Percentiles rank a stretch among this genome's conserved stretches.
Evolutionary conservation across 441 rosid genomes (phyloP).

Genomic region (Codiaeum variegatum): DNA sequence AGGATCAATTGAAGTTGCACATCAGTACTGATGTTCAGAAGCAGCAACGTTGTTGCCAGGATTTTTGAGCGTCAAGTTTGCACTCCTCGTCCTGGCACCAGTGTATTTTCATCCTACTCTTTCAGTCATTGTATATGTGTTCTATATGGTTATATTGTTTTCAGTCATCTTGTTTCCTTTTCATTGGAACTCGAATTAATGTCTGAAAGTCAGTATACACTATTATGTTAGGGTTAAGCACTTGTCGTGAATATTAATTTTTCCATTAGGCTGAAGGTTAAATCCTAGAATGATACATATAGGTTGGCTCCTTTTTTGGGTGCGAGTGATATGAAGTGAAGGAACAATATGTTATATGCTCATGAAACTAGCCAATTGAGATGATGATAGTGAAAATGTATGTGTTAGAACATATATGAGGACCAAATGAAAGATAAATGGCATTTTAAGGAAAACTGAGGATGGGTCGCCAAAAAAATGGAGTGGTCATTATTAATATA

Average conservation of each 20-base stretch:
- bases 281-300: neutral
- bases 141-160: neutral
- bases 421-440: constrained; percentile 5
- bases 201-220: neutral
- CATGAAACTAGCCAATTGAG: neutral
- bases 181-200: neutral
- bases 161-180: neutral
- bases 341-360: neutral
- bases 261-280: neutral
- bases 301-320: neutral
- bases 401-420: neutral
- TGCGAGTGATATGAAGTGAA: neutral
- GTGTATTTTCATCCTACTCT: constrained; percentile 33
- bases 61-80: constrained; percentile 88
- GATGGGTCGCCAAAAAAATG: neutral
- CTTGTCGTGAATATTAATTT: neutral
- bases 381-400: neutral
- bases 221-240: neutral
- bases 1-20: constrained; percentile 15
- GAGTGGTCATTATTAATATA: neutral
- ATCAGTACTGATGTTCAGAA: constrained; percentile 50
- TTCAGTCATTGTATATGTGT: neutral
- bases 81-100: constrained; percentile 71
- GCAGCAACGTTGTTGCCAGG: constrained; percentile 73
- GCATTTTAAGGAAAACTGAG: constrained; percentile 1